These are phyloP conservation scores for Acanthamoeba polyphaga DNA, from an alignment of 208 protist genomes.

Conservation along the genomic window DNA sequence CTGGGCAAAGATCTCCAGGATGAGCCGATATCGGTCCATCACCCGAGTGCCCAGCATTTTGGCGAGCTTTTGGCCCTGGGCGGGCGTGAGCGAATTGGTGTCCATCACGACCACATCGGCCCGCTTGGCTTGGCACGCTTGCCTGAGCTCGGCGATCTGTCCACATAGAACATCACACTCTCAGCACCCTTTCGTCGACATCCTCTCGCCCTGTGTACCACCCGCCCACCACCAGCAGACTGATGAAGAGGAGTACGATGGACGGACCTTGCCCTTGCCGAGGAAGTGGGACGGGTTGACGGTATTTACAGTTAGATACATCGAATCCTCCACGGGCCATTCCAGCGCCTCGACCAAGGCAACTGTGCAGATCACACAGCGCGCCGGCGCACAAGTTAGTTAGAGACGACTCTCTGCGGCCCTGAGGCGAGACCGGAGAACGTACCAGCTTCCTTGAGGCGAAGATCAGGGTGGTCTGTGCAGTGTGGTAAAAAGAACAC, in stretches of 20 bases:
- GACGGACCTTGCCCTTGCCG: constrained; percentile 68
- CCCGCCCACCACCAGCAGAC: no score
- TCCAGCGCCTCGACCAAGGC: constrained; percentile 51
- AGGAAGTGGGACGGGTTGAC: constrained; percentile 64
- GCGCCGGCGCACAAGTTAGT: not conserved
- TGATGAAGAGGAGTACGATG: not conserved
- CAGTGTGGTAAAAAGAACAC: not conserved
- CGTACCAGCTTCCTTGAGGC: constrained; percentile 42
- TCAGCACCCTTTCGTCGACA: not conserved
- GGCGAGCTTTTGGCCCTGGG: constrained; percentile 53
- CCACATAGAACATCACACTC: not conserved
- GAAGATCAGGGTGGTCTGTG: constrained; percentile 40
- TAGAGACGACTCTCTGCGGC: not conserved
- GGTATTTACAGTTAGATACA: constrained; percentile 30
- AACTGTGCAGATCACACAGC: not conserved
- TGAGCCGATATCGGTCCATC: constrained; percentile 63
- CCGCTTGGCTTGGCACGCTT: constrained; percentile 9
- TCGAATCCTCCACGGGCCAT: constrained; percentile 35
- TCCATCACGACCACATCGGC: constrained; percentile 24
- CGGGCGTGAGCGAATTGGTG: constrained; percentile 40
- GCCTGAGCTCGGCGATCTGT: constrained; percentile 9
- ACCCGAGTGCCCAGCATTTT: constrained; percentile 38
- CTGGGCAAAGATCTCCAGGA: constrained; percentile 64
- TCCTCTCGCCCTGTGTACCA: no score
- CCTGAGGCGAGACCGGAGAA: not conserved